Evolutionary conservation across 345 rosid species (phyloP).

Genomic region (Sisymbrium altissimum): DNA sequence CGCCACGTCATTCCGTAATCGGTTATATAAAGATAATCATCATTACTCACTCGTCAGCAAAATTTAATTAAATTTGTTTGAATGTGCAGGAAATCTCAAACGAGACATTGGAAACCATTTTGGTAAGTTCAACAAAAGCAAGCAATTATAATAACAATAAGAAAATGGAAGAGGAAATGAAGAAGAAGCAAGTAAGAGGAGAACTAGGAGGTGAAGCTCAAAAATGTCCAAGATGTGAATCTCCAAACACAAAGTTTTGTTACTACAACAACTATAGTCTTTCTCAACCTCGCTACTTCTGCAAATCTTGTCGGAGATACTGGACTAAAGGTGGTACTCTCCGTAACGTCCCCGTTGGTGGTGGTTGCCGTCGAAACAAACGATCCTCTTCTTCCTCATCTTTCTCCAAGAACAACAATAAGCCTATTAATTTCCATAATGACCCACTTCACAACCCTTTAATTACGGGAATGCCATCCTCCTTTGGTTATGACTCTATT

Average conservation of each 20-base stretch:
- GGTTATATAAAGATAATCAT: neutral
- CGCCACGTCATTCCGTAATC: neutral
- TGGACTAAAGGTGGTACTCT: conserved; percentile 91
- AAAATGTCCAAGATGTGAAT: conserved; percentile 74
- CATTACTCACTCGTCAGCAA: neutral
- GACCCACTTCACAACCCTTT: conserved; percentile 37
- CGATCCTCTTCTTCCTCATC: conserved; percentile 48
- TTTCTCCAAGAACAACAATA: conserved; percentile 42
- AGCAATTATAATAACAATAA: conserved; percentile 4
- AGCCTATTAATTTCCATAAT: conserved; percentile 30
- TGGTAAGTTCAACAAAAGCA: conserved; percentile 50
- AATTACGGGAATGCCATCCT: conserved; percentile 36
- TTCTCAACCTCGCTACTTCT: conserved; percentile 79
- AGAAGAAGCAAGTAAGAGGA: conserved; percentile 57
- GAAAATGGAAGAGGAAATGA: conserved; percentile 43
- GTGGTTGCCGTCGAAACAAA: conserved; percentile 77
- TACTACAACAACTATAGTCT: conserved; percentile 91
- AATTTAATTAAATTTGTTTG: neutral
- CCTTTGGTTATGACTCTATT: conserved; percentile 52
- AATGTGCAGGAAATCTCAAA: conserved; percentile 50
- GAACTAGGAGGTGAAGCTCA: conserved; percentile 49
- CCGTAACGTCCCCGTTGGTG: conserved; percentile 81
- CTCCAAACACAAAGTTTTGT: conserved; percentile 83
- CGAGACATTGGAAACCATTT: conserved; percentile 61
- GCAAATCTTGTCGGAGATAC: conserved; percentile 81